These are phyloP conservation scores for Ascochyta fabae DNA, from an alignment of 2,329 filamentous ascomycete genomes.

Conservation along the genomic window DNA sequence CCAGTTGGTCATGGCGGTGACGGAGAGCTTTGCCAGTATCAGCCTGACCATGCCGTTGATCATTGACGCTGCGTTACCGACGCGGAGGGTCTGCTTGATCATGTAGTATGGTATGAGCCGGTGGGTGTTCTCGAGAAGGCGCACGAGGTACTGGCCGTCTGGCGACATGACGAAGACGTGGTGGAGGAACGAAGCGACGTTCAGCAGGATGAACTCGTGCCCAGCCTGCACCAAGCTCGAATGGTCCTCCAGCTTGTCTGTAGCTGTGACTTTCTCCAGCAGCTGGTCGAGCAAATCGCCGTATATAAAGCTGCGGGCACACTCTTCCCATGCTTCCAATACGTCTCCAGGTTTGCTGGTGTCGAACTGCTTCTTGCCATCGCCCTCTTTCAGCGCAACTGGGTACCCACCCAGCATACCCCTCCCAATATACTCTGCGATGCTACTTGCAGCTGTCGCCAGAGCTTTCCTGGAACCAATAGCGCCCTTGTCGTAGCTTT, in stretches of 20 bases:
- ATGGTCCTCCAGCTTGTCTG: conserved; percentile 68
- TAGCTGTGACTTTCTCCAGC: conserved; percentile 66
- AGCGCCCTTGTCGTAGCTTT: conserved; percentile 81
- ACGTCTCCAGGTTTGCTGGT: conserved; percentile 65
- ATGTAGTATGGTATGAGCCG: conserved; percentile 74
- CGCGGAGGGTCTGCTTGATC: conserved; percentile 73
- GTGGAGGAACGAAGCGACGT: conserved; percentile 76
- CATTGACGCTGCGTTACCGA: conserved; percentile 84
- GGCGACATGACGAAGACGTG: conserved; percentile 75
- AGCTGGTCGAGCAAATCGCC: conserved; percentile 70
- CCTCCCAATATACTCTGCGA: conserved; percentile 73
- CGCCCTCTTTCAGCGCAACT: conserved; percentile 46
- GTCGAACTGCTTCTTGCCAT: conserved; percentile 60
- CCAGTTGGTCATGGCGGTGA: conserved; percentile 79
- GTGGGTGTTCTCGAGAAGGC: conserved; percentile 73
- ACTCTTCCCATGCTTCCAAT: conserved; percentile 69
- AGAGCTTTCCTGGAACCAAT: conserved; percentile 77
- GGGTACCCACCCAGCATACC: conserved; percentile 70
- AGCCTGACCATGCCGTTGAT: conserved; percentile 76
- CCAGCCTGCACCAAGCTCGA: conserved; percentile 67
- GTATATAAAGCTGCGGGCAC: conserved; percentile 70
- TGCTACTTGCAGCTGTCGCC: conserved; percentile 71
- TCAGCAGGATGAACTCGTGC: conserved; percentile 72
- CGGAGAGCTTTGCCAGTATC: conserved; percentile 77
- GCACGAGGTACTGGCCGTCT: conserved; percentile 76